phyloP scores from a whole-genome alignment of 2,329 filamentous ascomycete species.

The Cytospora piceicola region DNA sequence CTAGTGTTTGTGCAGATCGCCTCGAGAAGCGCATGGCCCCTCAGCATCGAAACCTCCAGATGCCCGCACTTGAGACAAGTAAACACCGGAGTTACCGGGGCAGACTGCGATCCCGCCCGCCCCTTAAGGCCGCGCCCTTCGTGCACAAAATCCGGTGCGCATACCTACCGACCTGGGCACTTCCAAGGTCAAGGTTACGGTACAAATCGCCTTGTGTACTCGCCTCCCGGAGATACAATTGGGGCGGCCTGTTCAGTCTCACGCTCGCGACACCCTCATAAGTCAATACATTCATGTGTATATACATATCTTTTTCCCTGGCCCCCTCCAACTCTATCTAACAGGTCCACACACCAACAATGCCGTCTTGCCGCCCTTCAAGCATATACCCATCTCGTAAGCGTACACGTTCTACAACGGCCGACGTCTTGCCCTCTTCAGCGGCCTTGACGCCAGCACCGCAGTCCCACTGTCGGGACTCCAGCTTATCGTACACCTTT shows the following conservation, averaged over 20 bases:
- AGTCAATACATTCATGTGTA: conserved; percentile 17
- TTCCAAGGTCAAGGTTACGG: too few species aligned
- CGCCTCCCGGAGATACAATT: too few species aligned
- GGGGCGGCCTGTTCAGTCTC: too few species aligned
- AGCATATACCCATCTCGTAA: conserved; percentile 94
- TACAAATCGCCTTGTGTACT: too few species aligned
- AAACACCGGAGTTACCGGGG: not conserved
- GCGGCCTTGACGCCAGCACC: conserved; percentile 77
- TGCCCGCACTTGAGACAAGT: not conserved
- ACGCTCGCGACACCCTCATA: not conserved
- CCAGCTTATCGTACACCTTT: conserved; percentile 97
- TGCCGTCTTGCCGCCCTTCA: conserved; percentile 85
- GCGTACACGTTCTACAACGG: conserved; percentile 81
- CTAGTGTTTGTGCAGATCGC: not conserved
- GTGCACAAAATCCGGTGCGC: too few species aligned
- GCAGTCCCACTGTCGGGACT: conserved; percentile 95
- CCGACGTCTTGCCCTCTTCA: conserved; percentile 65
- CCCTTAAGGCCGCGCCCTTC: too few species aligned
- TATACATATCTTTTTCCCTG: conserved; percentile 8
- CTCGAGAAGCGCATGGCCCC: too few species aligned
- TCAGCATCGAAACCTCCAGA: too few species aligned
- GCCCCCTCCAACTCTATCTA: conserved; percentile 35
- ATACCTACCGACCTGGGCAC: too few species aligned
- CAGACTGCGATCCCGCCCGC: not conserved
- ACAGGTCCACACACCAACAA: conserved; percentile 89